Evolutionary conservation across 2,329 filamentous ascomycete species (phyloP).

Genomic region (Talaromyces atroroseus): DNA sequence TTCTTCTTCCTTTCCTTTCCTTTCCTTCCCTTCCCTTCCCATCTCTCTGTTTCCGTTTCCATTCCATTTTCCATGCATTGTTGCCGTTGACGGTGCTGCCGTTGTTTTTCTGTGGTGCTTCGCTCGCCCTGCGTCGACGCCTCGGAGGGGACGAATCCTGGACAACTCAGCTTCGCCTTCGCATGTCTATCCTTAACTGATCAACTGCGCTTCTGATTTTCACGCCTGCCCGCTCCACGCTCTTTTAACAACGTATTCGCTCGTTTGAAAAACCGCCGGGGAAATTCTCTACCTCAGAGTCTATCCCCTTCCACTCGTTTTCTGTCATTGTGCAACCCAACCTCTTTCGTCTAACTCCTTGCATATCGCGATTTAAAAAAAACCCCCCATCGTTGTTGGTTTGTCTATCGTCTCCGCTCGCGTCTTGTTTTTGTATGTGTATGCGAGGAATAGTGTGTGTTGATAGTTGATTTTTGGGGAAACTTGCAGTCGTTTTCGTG

Average conservation of each 20-base stretch:
- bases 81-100: conserved; percentile 24
- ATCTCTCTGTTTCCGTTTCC: conserved; percentile 8
- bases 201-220: background rate
- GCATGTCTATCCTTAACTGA: conserved; percentile 17
- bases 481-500: background rate
- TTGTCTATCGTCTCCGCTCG: background rate
- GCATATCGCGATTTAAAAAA: conserved; percentile 6
- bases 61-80: conserved; percentile 13
- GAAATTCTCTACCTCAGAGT: background rate
- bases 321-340: background rate
- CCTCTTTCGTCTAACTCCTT: background rate
- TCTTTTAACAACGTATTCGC: conserved; percentile 22
- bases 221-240: conserved; percentile 2
- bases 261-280: conserved; percentile 19
- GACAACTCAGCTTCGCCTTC: conserved; percentile 15
- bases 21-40: conserved; percentile 11
- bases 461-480: background rate
- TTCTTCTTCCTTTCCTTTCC: conserved; percentile 15
- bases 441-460: background rate
- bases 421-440: background rate
- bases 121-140: conserved; percentile 23
- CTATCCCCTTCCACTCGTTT: conserved; percentile 24
- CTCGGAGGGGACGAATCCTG: conserved; percentile 21
- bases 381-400: background rate
- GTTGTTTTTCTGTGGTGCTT: conserved; percentile 22